These are phyloP conservation scores for Trichoderma breve DNA, from an alignment of 2,329 filamentous ascomycete species.

Conservation along the genomic window DNA sequence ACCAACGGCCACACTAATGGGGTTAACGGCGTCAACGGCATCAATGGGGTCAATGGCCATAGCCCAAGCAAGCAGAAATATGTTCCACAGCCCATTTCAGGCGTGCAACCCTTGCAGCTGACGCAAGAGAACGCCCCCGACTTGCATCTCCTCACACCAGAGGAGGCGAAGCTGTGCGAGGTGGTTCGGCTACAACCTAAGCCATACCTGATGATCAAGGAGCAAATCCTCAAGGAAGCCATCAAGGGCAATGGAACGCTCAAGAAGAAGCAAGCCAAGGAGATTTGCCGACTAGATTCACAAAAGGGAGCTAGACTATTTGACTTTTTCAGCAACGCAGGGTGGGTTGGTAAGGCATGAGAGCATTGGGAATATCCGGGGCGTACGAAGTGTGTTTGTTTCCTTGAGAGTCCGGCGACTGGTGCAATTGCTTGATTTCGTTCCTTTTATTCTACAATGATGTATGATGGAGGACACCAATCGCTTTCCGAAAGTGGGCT, in stretches of 20 bases:
- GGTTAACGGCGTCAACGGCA: conserved; percentile 43
- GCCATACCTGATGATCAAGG: conserved; percentile 92
- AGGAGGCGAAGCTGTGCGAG: conserved; percentile 84
- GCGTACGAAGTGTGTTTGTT: background rate
- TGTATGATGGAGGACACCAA: background rate
- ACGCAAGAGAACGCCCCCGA: conserved; percentile 77
- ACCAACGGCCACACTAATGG: conserved; percentile 45
- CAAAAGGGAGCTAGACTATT: conserved; percentile 84
- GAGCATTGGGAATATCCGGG: background rate
- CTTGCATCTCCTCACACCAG: conserved; percentile 77
- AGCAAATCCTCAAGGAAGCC: conserved; percentile 85
- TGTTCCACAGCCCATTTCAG: conserved; percentile 55
- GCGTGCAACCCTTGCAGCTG: conserved; percentile 63
- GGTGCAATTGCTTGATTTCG: background rate
- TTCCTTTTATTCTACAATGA: background rate
- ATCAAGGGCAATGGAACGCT: conserved; percentile 82
- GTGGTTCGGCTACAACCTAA: conserved; percentile 85
- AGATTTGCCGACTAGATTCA: conserved; percentile 79
- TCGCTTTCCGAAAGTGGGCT: background rate
- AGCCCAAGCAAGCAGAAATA: conserved; percentile 48
- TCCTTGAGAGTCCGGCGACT: background rate
- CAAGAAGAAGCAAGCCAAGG: conserved; percentile 91
- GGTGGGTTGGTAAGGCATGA: conserved; percentile 85
- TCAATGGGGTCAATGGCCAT: conserved; percentile 41
- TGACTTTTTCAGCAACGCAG: conserved; percentile 90